phyloP scores from a whole-genome alignment of 805 yeast species.

The Wickerhamiella cacticola region DNA sequence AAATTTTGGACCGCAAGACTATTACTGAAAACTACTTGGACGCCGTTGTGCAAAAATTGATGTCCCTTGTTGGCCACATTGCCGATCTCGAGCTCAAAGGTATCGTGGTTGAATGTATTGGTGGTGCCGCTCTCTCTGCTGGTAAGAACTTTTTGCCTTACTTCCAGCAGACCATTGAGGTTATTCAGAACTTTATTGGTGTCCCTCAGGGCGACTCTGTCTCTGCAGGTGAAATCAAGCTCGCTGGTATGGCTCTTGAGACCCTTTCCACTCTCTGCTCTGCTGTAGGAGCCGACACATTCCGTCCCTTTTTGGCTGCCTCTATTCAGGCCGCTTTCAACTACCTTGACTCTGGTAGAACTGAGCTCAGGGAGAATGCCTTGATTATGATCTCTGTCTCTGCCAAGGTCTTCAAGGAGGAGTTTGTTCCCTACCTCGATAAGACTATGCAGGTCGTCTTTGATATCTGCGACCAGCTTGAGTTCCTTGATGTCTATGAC shows the following conservation, averaged over 20 bases:
- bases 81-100: slow-evolving; percentile 41
- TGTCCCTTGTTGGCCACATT: slow-evolving; percentile 69
- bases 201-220: slow-evolving; percentile 41
- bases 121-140: slow-evolving; percentile 92
- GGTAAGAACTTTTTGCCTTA: slow-evolving; percentile 80
- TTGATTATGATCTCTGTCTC: slow-evolving; percentile 84
- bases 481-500: slow-evolving; percentile 41
- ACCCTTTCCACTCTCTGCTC: slow-evolving; percentile 89
- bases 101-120: slow-evolving; percentile 80
- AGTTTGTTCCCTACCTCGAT: slow-evolving; percentile 75
- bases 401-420: slow-evolving; percentile 89
- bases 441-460: slow-evolving; percentile 74
- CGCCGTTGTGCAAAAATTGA: slow-evolving; percentile 79
- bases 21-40: slow-evolving; percentile 64
- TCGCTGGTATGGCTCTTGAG: slow-evolving; percentile 86
- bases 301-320: slow-evolving; percentile 75
- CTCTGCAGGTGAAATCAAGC: slow-evolving; percentile 77
- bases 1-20: slow-evolving; percentile 79
- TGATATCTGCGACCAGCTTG: slow-evolving; percentile 76
- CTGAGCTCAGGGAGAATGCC: slow-evolving; percentile 88
- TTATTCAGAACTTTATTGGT: slow-evolving; percentile 66
- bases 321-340: slow-evolving; percentile 77
- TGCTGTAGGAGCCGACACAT: slow-evolving; percentile 88
- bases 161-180: slow-evolving; percentile 68
- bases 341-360: slow-evolving; percentile 62